A percentile compares a stretch with the other conserved stretches of the same genome.
These are phyloP conservation scores for Penicillium verhagenii DNA, from an alignment of 495 filamentous ascomycete species.

Conservation along the genomic window DNA sequence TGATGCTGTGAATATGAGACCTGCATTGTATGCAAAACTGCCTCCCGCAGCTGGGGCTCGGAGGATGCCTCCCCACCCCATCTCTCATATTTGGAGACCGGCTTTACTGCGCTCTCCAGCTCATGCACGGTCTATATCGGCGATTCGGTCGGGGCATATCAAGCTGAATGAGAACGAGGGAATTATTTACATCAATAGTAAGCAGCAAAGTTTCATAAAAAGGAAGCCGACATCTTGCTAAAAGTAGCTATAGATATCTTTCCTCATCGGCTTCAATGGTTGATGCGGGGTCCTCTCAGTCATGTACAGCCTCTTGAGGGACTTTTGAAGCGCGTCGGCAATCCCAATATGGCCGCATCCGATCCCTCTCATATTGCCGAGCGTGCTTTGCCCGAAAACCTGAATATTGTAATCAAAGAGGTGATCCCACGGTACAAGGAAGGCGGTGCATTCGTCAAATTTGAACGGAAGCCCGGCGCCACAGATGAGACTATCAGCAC, in stretches of 20 bases:
- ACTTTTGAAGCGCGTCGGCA: slow-evolving; percentile 63
- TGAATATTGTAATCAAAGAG: slow-evolving; percentile 70
- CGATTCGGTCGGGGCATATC: slow-evolving; percentile 67
- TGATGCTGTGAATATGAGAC: slow-evolving; percentile 13
- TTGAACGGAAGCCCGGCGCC: slow-evolving; percentile 57
- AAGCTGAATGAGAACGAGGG: slow-evolving; percentile 65
- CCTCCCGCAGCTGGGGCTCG: slow-evolving; percentile 5
- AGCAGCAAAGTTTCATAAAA: slow-evolving; percentile 18
- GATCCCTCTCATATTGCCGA: slow-evolving; percentile 65
- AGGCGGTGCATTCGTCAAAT: slow-evolving; percentile 92
- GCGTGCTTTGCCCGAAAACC: slow-evolving; percentile 54
- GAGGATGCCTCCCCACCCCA: slow-evolving; percentile 1
- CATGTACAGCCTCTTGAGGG: slow-evolving; percentile 56
- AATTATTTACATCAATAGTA: slow-evolving; percentile 89
- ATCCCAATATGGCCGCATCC: slow-evolving; percentile 52
- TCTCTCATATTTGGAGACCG: slow-evolving; percentile 17
- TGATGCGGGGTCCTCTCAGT: slow-evolving; percentile 60
- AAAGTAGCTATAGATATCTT: slow-evolving; percentile 69
- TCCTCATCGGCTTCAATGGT: slow-evolving; percentile 70
- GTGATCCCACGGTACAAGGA: slow-evolving; percentile 83
- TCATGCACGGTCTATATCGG: slow-evolving; percentile 17
- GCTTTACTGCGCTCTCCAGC: slow-evolving; percentile 14
- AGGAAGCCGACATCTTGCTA: slow-evolving; percentile 7
- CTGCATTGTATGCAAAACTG: slow-evolving; percentile 2
- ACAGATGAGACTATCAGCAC: slow-evolving; percentile 58